Evolutionary conservation across 208 protist genomes (phyloP).

Genomic region (Acanthamoeba royreba): DNA sequence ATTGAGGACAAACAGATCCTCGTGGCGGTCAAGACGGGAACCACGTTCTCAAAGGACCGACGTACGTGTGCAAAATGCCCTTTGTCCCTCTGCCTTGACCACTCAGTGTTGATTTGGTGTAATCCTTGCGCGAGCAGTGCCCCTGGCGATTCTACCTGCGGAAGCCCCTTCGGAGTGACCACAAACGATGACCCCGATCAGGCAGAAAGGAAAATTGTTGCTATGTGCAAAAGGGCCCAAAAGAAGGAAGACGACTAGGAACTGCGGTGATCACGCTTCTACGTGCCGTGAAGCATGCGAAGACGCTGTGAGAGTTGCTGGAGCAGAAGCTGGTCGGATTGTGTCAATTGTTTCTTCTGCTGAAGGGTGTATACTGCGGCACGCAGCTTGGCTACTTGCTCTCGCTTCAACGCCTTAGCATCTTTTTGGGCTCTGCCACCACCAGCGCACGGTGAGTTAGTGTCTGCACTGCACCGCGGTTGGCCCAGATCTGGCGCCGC

Average conservation of each 20-base stretch:
- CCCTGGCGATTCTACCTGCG: background rate
- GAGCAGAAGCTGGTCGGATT: background rate
- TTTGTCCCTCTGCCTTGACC: background rate
- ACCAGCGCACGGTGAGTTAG: background rate
- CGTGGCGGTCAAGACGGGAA: background rate
- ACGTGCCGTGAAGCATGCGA: background rate
- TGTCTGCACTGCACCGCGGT: too few species aligned
- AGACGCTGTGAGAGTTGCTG: background rate
- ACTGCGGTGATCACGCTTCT: background rate
- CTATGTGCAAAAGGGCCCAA: too few species aligned
- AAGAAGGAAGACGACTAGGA: background rate
- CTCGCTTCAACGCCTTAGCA: background rate
- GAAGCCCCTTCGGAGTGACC: background rate
- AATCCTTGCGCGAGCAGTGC: background rate
- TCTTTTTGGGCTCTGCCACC: background rate
- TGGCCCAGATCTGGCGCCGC: too few species aligned
- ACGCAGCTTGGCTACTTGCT: slow-evolving; percentile 29
- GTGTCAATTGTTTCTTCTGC: background rate
- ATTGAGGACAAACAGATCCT: background rate
- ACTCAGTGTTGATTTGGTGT: background rate
- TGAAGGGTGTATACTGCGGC: background rate
- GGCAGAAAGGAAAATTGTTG: too few species aligned
- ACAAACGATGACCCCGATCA: background rate
- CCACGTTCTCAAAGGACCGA: background rate
- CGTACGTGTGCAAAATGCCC: background rate